Evolutionary conservation across 495 filamentous ascomycete species (phyloP), one percentile per base, ranked within the genome.

Genomic region (Aspergillus mulundensis): DNA sequence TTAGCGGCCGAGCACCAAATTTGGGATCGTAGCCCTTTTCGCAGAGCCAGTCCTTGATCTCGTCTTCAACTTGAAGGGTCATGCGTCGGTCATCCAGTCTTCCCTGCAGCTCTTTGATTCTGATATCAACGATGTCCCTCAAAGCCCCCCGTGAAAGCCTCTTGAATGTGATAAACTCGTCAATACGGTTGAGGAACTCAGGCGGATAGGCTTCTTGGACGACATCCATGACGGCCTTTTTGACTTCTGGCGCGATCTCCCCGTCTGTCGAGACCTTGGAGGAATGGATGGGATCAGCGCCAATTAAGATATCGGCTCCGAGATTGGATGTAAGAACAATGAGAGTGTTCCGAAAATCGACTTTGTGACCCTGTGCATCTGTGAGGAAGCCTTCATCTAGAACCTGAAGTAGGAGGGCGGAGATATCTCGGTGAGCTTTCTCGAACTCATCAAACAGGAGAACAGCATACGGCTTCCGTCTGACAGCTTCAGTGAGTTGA

Each of bases 401-500:
- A 1, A 97, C 94, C 61, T 97, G 94, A 1, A 98, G 82, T 5
- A 98, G 82, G n/a, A 98, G 74, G 0, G 92, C 86, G 2, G 90
- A 94, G 57, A 97, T 97, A 66, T 98, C 94, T 20, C 89, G 86
- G 66, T 97, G 93, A 2, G 93, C 93, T 66, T 98, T 97, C 68
- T 97, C 93, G 65, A 96, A 98, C 63, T 97, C 94, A 71, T 98
- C 94, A 59, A 98, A 95, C 1, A 98, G 77, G 0, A 98, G 75
- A 5, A 98, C 89, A 1, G 94, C 94, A 62, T 98, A 97, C 1
- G 94, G 94, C 67, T 97, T 98, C 49, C 94, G 83, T 44, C 94
- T 81, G 2, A 98, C 91, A 18, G 94, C 94, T 68, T 98, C 94
- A 1, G 94, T 97, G 7, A 98, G 81, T 69, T 98, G 94, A 7